Conservation (phyloP, 2,329 filamentous ascomycete species). For the Fusarium penzigii region DNA sequence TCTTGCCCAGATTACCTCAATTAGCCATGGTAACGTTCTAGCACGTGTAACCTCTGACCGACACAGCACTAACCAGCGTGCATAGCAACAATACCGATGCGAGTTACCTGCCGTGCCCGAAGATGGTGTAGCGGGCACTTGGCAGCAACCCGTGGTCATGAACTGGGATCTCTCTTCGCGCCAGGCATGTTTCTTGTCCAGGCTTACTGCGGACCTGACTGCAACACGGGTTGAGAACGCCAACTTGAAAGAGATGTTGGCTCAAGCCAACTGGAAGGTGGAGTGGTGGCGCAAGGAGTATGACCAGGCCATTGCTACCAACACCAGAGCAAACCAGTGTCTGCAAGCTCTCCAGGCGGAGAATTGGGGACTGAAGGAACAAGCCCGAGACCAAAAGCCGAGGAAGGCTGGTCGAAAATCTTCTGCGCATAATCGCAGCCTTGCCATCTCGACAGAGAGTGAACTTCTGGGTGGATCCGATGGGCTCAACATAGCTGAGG, state of each 20-base stretch:
- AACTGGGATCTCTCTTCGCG: neutral
- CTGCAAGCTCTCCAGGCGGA: neutral
- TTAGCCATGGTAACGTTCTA: too few relatives aligned
- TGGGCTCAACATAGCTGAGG: too few relatives aligned
- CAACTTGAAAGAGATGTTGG: conserved; percentile 4
- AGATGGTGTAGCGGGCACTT: conserved; percentile 1
- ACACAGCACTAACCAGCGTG: too few relatives aligned
- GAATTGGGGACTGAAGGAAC: conserved; percentile 2
- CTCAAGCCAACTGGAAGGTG: conserved; percentile 2
- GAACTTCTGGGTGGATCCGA: too few relatives aligned
- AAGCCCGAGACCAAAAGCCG: neutral
- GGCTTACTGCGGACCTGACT: conserved; percentile 3
- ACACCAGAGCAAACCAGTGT: too few relatives aligned
- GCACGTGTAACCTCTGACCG: too few relatives aligned
- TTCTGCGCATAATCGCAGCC: too few relatives aligned
- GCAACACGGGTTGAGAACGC: conserved; percentile 5
- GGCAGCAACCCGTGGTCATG: conserved; percentile 3
- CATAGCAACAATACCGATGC: neutral
- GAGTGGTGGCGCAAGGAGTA: conserved; percentile 5
- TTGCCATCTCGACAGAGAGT: neutral
- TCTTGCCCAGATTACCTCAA: too few relatives aligned
- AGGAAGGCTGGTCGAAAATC: too few relatives aligned
- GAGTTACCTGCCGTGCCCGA: neutral
- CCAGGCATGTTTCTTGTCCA: conserved; percentile 4
- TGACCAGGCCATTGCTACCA: neutral